These are phyloP conservation scores for Uronychia setigera DNA, from an alignment of 73 alveolate genomes.

Conservation along the genomic window DNA sequence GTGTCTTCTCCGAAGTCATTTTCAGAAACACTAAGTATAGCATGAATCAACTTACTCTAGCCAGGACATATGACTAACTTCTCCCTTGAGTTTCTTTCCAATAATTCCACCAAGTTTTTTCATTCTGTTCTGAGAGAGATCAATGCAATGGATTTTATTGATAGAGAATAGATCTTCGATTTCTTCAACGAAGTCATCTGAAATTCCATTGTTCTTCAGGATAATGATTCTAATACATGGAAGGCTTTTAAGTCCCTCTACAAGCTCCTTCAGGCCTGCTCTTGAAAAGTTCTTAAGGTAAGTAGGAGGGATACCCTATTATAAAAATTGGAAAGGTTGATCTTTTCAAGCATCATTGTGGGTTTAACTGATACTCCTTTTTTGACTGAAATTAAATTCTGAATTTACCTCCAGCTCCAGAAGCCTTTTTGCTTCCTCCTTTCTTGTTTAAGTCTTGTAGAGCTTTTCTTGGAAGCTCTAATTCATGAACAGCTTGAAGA, in stretches of 20 bases:
- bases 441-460: conserved; percentile 19
- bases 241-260: conserved; percentile 35
- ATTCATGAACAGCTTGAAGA: conserved; percentile 37
- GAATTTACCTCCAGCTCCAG: not conserved
- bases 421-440: conserved; percentile 15
- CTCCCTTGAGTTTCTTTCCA: conserved; percentile 51
- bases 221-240: conserved; percentile 54
- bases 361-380: conserved; percentile 8
- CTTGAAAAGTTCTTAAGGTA: conserved; percentile 38
- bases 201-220: conserved; percentile 51
- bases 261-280: conserved; percentile 45
- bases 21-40: conserved; percentile 22
- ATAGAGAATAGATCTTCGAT: conserved; percentile 42
- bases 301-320: not conserved
- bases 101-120: conserved; percentile 37
- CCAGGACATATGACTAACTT: conserved; percentile 39
- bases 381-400: not conserved
- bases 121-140: conserved; percentile 40
- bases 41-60: conserved; percentile 15
- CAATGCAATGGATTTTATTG: conserved; percentile 38
- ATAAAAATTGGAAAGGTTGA: conserved; percentile 48
- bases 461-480: conserved; percentile 43
- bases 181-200: conserved; percentile 51
- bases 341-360: conserved; percentile 37
- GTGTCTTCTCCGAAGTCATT: conserved; percentile 45